A percentile compares a stretch with the other conserved stretches of the same genome.
phyloP scores from a whole-genome alignment of 257 asterid genomes.

The Scutellaria baicalensis region DNA sequence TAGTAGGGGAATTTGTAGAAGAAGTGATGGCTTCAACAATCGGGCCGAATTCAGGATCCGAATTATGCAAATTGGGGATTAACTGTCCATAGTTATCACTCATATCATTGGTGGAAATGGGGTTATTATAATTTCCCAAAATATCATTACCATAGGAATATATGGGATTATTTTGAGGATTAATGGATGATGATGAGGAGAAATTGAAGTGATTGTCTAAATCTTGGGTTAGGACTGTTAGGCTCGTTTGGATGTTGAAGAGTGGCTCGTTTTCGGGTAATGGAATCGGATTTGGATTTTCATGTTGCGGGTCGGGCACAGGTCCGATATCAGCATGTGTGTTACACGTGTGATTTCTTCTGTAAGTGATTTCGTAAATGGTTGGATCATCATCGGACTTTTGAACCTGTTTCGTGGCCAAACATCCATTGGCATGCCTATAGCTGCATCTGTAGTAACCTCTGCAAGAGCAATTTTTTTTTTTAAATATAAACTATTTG shows the following conservation, averaged over 20 bases:
- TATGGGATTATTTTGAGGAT: constrained; percentile 15
- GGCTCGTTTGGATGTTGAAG: constrained; percentile 36
- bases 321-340: neutral
- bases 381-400: constrained; percentile 38
- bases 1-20: constrained; percentile 23
- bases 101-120: constrained; percentile 7
- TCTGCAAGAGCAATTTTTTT: constrained; percentile 25
- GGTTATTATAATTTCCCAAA: constrained; percentile 21
- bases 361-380: constrained; percentile 23
- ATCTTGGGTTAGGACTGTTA: constrained; percentile 19
- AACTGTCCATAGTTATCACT: constrained; percentile 13
- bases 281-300: constrained; percentile 4
- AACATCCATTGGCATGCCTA: constrained; percentile 26
- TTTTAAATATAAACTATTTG: too few relatives aligned
- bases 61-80: constrained; percentile 12
- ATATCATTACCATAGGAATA: neutral
- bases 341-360: constrained; percentile 40
- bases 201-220: constrained; percentile 11
- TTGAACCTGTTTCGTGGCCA: constrained; percentile 44
- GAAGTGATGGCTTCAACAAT: constrained; percentile 15
- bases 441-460: constrained; percentile 45
- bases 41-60: constrained; percentile 23
- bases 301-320: neutral
- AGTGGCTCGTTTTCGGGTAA: constrained; percentile 12
- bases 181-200: constrained; percentile 11